Conservation (phyloP, 768 basidiomycete species). For the Tulasnella calospora region DNA sequence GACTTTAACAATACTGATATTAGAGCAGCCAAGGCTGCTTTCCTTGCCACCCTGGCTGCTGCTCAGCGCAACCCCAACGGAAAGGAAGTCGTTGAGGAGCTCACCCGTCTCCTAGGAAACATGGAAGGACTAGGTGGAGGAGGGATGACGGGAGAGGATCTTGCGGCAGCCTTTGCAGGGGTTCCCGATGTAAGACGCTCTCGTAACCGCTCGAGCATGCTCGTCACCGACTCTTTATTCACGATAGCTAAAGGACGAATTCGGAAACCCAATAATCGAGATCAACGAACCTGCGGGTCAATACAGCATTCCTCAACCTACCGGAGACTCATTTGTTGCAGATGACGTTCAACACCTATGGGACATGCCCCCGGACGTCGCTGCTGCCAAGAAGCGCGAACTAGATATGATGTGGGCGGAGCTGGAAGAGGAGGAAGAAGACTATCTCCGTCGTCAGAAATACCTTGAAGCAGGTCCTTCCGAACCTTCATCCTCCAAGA, state of each 20-base stretch:
- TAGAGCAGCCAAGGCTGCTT: conserved; percentile 6
- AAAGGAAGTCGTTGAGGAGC: conserved; percentile 8
- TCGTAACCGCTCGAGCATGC: neutral
- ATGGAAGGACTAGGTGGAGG: conserved; percentile 15
- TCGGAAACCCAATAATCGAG: neutral
- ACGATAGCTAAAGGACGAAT: neutral
- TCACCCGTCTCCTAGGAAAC: conserved; percentile 14
- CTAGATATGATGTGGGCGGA: conserved; percentile 13
- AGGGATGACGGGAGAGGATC: neutral
- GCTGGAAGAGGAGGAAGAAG: conserved; percentile 6
- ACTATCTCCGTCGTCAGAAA: neutral
- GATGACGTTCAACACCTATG: neutral
- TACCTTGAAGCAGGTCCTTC: neutral
- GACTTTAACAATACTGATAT: neutral
- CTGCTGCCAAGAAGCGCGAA: neutral
- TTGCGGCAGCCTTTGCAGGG: neutral
- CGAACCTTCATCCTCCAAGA: neutral
- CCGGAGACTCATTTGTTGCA: neutral
- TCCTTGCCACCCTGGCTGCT: conserved; percentile 14
- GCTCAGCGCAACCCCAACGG: conserved; percentile 17
- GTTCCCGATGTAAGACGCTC: neutral
- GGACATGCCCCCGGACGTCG: conserved; percentile 16
- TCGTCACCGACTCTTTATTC: neutral
- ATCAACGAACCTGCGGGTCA: neutral
- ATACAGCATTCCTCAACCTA: neutral